Base-by-base conservation (phyloP, 257 asterid genomes). In the Lithospermum erythrorhizon region DNA sequence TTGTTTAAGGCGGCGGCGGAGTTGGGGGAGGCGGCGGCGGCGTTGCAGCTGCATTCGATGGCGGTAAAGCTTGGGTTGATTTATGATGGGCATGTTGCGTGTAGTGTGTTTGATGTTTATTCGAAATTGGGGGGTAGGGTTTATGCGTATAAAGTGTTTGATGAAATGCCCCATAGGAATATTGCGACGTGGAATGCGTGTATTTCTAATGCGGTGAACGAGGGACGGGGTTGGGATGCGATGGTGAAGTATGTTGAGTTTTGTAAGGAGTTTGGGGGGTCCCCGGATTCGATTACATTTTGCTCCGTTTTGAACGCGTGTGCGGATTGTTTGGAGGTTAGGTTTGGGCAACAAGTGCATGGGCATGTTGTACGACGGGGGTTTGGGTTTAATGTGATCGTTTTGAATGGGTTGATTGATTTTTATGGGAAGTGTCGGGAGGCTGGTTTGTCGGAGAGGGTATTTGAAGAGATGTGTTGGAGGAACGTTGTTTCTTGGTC, bases 101-200 rank as follows among this genome's bases (percentile, higher is more conserved):
- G 94, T 77, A 87, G 95, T 61, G 89, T 91, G 10, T 76, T 83
- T 18, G 95, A 87, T 48, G 83, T 87, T 96, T 87, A 90, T n/a
- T 68, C 68, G 0, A 87, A 85, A 63, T 72, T 77, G 6, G 75
- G 84, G 1, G 6, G 63, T 21, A 48, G 61, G 54, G 57, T 19
- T 0, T 79, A 85, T 2, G 96, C 94, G 6, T 37, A 62, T 54
- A 82, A 82, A 17, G 3, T 88, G 87, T 91, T 91, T 21, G 96
- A 82, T 29, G 83, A 86, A 81, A 87, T 91, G 87, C 72, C 95
- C 9, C 41, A 69, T 7, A 76, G 78, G 61, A 91, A 83, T 53
- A 76, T 79, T n/a, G 88, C 95, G 0, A 86, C 88, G 3, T 90
- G 98, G 98, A 91, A 87, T 47, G 88, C 96, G 1, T 72, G 77